Conservation (phyloP, 805 yeast genomes). For the Ogataea siamensis region DNA sequence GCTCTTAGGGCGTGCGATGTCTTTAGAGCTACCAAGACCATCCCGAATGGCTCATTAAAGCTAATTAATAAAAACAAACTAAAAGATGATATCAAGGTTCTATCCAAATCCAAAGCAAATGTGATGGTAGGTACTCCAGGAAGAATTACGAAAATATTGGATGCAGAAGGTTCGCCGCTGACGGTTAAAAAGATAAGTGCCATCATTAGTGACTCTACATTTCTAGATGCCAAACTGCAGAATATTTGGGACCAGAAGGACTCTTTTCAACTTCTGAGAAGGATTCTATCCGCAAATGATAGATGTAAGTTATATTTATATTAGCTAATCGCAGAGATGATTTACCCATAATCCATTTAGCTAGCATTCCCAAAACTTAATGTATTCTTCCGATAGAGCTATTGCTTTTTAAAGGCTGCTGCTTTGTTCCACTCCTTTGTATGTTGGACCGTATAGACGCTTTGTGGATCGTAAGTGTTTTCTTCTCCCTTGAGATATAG, state of each 20-base stretch:
- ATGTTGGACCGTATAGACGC: conserved; percentile 38
- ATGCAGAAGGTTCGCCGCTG: conserved; percentile 42
- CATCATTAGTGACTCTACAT: conserved; percentile 58
- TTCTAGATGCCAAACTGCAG: conserved; percentile 59
- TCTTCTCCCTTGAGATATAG: conserved; percentile 39
- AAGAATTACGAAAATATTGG: conserved; percentile 47
- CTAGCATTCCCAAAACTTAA: too few relatives aligned
- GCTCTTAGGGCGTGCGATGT: conserved; percentile 88
- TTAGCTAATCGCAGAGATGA: conserved; percentile 17
- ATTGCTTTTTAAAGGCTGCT: too few relatives aligned
- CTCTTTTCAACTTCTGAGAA: conserved; percentile 40
- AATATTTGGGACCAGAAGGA: conserved; percentile 59
- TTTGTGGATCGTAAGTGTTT: conserved; percentile 35
- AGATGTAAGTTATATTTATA: conserved; percentile 54
- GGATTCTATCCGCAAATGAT: conserved; percentile 33
- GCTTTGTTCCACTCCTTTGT: conserved; percentile 47
- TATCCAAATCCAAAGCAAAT: conserved; percentile 44
- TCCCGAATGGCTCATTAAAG: conserved; percentile 54
- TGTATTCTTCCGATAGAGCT: too few relatives aligned
- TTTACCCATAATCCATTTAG: too few relatives aligned
- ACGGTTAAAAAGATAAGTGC: conserved; percentile 45
- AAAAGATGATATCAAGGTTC: conserved; percentile 53
- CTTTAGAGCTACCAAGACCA: conserved; percentile 55
- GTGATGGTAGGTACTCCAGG: conserved; percentile 66
- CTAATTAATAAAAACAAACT: conserved; percentile 73